A percentile compares a stretch with the other conserved stretches of the same genome.
phyloP scores from a whole-genome alignment of 306 rosid genomes.

The Vigna unguiculata region DNA sequence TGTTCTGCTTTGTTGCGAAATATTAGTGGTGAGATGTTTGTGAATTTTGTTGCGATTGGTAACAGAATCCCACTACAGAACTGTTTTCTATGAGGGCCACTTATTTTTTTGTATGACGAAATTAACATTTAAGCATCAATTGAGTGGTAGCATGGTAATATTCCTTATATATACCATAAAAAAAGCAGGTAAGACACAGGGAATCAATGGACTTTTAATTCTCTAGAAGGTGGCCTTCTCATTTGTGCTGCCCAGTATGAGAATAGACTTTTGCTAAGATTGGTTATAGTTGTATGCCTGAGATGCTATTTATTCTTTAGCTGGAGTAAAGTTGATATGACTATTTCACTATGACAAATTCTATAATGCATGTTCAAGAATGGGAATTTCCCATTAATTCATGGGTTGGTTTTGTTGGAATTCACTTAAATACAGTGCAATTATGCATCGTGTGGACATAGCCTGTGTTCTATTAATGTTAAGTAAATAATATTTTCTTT shows the following conservation, averaged over 20 bases:
- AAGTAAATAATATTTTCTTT: no score
- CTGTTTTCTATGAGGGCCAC: slow-evolving; percentile 37
- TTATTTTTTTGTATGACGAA: slow-evolving; percentile 41
- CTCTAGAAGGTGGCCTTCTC: slow-evolving; percentile 23
- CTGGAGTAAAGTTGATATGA: slow-evolving; percentile 27
- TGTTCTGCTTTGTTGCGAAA: slow-evolving; percentile 22
- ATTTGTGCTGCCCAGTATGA: slow-evolving; percentile 29
- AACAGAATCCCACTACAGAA: slow-evolving; percentile 48
- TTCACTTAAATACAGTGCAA: slow-evolving; percentile 26
- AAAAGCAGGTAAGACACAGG: slow-evolving; percentile 31
- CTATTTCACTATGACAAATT: slow-evolving; percentile 38
- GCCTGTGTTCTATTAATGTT: no score
- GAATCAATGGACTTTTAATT: slow-evolving; percentile 40
- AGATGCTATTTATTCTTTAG: slow-evolving; percentile 37
- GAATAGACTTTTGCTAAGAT: slow-evolving; percentile 29
- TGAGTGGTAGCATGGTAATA: slow-evolving; percentile 50
- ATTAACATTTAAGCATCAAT: slow-evolving; percentile 47
- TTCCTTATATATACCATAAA: slow-evolving; percentile 42
- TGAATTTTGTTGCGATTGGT: slow-evolving; percentile 46
- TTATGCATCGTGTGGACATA: no score
- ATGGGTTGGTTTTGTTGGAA: slow-evolving; percentile 28
- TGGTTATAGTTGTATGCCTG: slow-evolving; percentile 27
- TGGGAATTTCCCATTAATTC: slow-evolving; percentile 27
- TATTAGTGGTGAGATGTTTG: slow-evolving; percentile 39
- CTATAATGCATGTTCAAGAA: slow-evolving; percentile 18